Percentiles rank a stretch among this genome's conserved stretches.
Evolutionary conservation across 805 yeast genomes (phyloP).

Genomic region (Monosporozyma servazzii): DNA sequence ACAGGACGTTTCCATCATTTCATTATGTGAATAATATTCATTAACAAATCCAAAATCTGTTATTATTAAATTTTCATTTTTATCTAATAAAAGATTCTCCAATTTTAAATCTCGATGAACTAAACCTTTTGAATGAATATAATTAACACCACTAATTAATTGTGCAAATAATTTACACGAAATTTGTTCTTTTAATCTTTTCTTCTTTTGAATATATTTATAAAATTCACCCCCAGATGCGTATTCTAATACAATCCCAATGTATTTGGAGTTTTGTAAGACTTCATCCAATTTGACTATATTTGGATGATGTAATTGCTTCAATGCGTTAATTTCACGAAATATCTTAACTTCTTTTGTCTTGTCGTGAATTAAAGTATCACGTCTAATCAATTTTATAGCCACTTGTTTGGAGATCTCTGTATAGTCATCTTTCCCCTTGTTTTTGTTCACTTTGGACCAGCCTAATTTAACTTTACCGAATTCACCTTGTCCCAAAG

Average conservation of each 20-base stretch:
- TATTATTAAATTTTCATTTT: conserved; percentile 75
- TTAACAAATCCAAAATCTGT: conserved; percentile 95
- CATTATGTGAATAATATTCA: conserved; percentile 50
- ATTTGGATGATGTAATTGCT: conserved; percentile 83
- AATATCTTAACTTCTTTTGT: conserved; percentile 82
- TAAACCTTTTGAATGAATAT: conserved; percentile 86
- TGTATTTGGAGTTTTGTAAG: conserved; percentile 85
- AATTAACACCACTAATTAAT: conserved; percentile 86
- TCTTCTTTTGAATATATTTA: conserved; percentile 79
- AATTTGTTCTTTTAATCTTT: conserved; percentile 73
- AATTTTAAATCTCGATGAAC: conserved; percentile 88
- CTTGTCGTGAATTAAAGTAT: conserved; percentile 75
- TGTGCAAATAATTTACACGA: conserved; percentile 91
- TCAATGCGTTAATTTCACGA: conserved; percentile 86
- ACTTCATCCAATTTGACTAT: conserved; percentile 89
- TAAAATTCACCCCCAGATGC: conserved; percentile 97
- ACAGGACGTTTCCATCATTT: conserved; percentile 87
- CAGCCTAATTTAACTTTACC: conserved; percentile 98
- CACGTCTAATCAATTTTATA: conserved; percentile 81
- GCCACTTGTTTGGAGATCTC: conserved; percentile 72
- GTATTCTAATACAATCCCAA: conserved; percentile 92
- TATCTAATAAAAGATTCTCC: conserved; percentile 75
- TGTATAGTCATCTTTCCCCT: conserved; percentile 3
- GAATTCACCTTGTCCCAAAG: conserved; percentile 96
- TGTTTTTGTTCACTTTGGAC: conserved; percentile 43